Evolutionary conservation across 805 yeast genomes (phyloP), one percentile per base, ranked within the genome.

Genomic region (Schwanniomyces sp.): DNA sequence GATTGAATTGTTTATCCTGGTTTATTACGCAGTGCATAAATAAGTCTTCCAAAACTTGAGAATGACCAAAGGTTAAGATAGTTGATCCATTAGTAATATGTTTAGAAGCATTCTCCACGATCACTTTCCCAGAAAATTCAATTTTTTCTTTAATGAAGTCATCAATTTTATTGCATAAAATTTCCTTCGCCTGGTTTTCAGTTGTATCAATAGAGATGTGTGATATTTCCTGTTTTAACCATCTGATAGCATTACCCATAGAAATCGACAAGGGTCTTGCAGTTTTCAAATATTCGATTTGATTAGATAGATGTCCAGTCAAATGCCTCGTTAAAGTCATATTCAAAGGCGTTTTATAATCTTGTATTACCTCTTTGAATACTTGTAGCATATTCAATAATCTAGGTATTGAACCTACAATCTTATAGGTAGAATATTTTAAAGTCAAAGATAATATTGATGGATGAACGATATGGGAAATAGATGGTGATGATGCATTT

Each of bases 221-320:
- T 0, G 97, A 83, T 46, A 94, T 92, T 64, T 88, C 92, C 71
- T 92, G 98, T 62, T 94, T 94, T 53, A 94, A 77, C 97, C 97
- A 91, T 58, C 99, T 82, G 55, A 94, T 94, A 2, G 97, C 92
- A 70, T 91, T 94, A 46, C 99, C 99, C 99, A 94, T 94, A 0
- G 96, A 81, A 2, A 91, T 88, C 47, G 94, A 84, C 42, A 94
- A 75, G 0, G 98, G 97, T 52, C 99, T 81, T 3, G 97, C 91
- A 8, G 89, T 82, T 58, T 89, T 92, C 56, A 94, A 74, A 56
- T 87, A 89, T 63, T 92, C 99, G 54, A 94, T 94, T 69, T 94
- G 99, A 61, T 87, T 89, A 9, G 96, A 84, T 49, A 94, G 75
- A 64, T 91, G 92, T 28, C 86, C 84, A 0, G 97, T 90, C 59